Percentiles rank a stretch among this genome's conserved stretches.
These are phyloP conservation scores for Phaeosphaeriaceae sp. DNA, from an alignment of 2,329 filamentous ascomycete species.

Conservation along the genomic window DNA sequence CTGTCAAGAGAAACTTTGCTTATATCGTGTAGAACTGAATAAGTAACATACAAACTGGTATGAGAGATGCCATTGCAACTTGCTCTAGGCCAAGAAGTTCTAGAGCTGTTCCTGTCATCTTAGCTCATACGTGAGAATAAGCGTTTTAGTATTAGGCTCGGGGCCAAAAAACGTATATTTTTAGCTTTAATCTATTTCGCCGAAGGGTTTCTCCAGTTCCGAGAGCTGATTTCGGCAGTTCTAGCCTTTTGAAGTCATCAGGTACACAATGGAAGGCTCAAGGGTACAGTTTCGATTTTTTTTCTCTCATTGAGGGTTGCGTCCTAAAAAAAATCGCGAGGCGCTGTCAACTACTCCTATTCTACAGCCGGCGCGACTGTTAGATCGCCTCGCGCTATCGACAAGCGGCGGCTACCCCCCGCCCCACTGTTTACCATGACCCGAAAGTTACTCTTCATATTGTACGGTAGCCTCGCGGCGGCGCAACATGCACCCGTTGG, in stretches of 20 bases:
- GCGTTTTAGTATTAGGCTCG: background rate
- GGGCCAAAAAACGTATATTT: background rate
- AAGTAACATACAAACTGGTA: too few species aligned
- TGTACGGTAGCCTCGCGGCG: constrained; percentile 50
- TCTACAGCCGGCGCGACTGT: background rate
- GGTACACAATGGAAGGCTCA: background rate
- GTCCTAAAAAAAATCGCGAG: background rate
- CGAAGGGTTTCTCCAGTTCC: background rate
- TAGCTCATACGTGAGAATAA: background rate
- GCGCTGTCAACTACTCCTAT: background rate
- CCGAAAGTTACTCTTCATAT: background rate
- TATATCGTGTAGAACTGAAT: too few species aligned
- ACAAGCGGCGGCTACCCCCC: background rate
- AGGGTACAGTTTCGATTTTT: background rate
- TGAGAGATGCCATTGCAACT: too few species aligned
- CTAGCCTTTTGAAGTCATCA: background rate
- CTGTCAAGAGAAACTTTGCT: too few species aligned
- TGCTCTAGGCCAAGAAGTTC: background rate
- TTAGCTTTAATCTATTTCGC: background rate
- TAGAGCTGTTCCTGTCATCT: background rate
- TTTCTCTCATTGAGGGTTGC: background rate
- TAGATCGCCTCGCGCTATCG: background rate
- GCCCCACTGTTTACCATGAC: too few species aligned
- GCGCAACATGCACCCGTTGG: constrained; percentile 37
- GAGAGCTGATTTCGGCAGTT: background rate